Evolutionary conservation across 2,329 filamentous ascomycete genomes (phyloP), one percentile per base, ranked within the genome.

Genomic region (Cyphellophora europaea): DNA sequence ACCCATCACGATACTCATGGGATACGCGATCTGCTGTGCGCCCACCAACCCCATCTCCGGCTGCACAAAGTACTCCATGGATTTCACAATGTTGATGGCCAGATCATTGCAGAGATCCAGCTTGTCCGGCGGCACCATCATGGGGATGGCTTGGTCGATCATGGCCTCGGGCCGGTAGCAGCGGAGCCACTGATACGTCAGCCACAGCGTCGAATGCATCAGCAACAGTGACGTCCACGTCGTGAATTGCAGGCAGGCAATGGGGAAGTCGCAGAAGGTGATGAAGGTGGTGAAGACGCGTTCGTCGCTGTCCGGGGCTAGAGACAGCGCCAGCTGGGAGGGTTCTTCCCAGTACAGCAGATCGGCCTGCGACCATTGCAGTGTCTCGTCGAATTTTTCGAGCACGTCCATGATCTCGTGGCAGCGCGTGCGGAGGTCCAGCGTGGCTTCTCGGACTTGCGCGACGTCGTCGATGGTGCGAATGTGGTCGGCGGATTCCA

Each of bases 1-100:
- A 2, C 29, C 27, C 27, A 33, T 27, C 10, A 38, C 38, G 8
- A 44, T 30, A 10, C 32, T 30, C n/a, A 37, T 17, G 27, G 43
- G 38, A 18, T 40, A 44, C 12, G 19, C 38, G 23, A 42, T 35
- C 5, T 37, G 18, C 11, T 40, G 30, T 4, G 31, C 27, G 13
- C 34, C 41, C 15, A 38, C 13, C 5, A 40, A 19, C 13, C 33
- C 37, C 23, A 39, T 41, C 10, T 43, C 43, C 14, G 43, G 38
- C n/a, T 41, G 30, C 2, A 45, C 18, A 27, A 45, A 45, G 29
- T 43, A 45, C 29, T 45, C 43, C 2, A 43, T 28, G 3, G 43
- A 43, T 13, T 33, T 30, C 11, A 34, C 35, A 28, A 45, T 41
- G 10, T 38, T 36, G 11, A 36, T 32, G 13, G 43, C 35, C 11